Percentiles rank a stretch among this genome's conserved stretches.
Conservation (phyloP, 805 yeast species). For the Hanseniaspora occidentalis region DNA sequence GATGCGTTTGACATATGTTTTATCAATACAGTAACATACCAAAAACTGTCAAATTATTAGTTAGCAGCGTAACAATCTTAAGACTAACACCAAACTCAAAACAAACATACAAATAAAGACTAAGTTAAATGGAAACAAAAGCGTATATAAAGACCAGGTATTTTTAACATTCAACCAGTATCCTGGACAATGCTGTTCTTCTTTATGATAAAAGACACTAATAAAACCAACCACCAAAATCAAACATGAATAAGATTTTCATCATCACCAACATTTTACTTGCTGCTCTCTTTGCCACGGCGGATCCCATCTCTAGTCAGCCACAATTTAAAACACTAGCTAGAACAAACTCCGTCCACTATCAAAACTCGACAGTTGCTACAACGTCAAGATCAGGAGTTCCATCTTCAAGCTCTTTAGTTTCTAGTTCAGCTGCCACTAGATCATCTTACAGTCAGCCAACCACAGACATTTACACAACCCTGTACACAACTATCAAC, state of each 20-base stretch:
- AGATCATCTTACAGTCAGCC: background rate
- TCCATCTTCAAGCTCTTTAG: background rate
- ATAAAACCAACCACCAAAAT: background rate
- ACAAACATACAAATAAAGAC: too few species aligned
- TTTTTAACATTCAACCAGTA: too few species aligned
- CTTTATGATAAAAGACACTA: background rate
- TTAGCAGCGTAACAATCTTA: slow-evolving; percentile 15
- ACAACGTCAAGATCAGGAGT: background rate
- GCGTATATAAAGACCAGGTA: too few species aligned
- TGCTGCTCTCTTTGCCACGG: too few species aligned
- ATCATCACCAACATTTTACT: too few species aligned
- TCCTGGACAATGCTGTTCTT: background rate
- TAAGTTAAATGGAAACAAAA: too few species aligned
- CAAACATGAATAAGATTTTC: too few species aligned
- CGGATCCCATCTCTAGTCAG: too few species aligned
- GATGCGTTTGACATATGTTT: slow-evolving; percentile 28
- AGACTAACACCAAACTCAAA: too few species aligned
- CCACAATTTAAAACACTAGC: too few species aligned
- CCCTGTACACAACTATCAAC: slow-evolving; percentile 1
- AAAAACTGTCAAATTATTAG: slow-evolving; percentile 6
- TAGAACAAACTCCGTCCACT: too few species aligned
- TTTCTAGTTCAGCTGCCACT: background rate
- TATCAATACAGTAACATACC: slow-evolving; percentile 12
- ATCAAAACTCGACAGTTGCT: too few species aligned
- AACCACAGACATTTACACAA: background rate